phyloP scores from a whole-genome alignment of 371 early-diverging fungal species.

The Chytridiales sp. region DNA sequence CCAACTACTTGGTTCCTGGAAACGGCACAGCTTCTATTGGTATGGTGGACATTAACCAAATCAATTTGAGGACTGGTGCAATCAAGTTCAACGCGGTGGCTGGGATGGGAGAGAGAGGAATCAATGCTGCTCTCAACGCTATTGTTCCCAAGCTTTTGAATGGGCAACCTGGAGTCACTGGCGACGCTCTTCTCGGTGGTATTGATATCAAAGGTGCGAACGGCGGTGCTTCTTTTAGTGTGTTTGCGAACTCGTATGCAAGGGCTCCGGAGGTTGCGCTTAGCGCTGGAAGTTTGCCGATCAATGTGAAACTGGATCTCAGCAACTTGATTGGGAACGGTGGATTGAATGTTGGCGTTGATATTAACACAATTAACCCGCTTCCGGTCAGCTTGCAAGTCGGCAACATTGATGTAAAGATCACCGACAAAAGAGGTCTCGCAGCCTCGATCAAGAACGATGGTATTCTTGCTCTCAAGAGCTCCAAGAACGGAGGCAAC shows the following conservation, averaged over 20 bases:
- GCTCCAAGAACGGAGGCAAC: not conserved
- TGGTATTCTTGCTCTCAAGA: not conserved
- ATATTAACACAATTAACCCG: not conserved
- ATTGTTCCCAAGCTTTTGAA: not conserved
- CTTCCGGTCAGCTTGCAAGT: not conserved
- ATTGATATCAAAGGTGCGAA: not conserved
- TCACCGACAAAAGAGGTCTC: too few relatives aligned
- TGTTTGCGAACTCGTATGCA: not conserved
- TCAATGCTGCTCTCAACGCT: too few relatives aligned
- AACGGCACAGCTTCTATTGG: too few relatives aligned
- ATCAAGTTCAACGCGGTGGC: too few relatives aligned
- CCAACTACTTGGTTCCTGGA: too few relatives aligned
- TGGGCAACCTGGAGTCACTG: not conserved
- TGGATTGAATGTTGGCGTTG: conserved; percentile 1
- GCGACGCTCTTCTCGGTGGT: conserved; percentile 1
- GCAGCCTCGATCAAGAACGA: too few relatives aligned
- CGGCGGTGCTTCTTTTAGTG: not conserved
- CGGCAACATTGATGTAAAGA: too few relatives aligned
- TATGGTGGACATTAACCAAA: too few relatives aligned
- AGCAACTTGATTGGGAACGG: not conserved
- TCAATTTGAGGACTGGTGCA: too few relatives aligned
- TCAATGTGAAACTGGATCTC: not conserved
- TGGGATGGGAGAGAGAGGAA: too few relatives aligned
- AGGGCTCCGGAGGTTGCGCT: not conserved
- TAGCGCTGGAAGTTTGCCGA: not conserved